Percentiles rank a stretch among this genome's conserved stretches.
phyloP scores from a whole-genome alignment of 2,329 filamentous ascomycete species.

The Cladophialophora exuberans region DNA sequence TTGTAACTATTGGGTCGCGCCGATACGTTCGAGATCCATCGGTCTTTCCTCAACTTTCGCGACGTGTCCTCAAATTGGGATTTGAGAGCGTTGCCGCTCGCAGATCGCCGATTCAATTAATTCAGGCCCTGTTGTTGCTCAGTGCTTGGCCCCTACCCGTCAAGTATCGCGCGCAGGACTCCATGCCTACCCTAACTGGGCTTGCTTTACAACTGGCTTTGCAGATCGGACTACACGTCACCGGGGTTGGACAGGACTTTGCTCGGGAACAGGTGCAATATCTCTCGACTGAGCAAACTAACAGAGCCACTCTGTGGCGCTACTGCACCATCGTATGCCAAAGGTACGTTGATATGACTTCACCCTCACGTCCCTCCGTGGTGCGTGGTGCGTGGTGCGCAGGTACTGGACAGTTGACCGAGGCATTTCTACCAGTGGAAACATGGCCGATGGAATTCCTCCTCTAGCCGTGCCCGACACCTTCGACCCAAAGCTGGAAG shows the following conservation, averaged over 20 bases:
- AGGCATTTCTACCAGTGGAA: neutral
- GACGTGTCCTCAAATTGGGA: slow-evolving; percentile 6
- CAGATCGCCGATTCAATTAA: neutral
- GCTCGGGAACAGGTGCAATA: neutral
- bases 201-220: slow-evolving; percentile 5
- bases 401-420: too few species aligned
- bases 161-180: neutral
- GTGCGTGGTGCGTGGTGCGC: too few species aligned
- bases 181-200: neutral
- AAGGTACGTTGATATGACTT: neutral
- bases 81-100: neutral
- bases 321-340: slow-evolving; percentile 13
- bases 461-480: too few species aligned
- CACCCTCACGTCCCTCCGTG: neutral
- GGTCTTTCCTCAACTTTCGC: slow-evolving; percentile 54
- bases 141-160: slow-evolving; percentile 5
- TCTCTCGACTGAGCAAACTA: neutral
- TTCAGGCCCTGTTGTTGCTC: slow-evolving; percentile 2
- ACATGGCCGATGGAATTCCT: too few species aligned
- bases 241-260: slow-evolving; percentile 10
- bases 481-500: too few species aligned
- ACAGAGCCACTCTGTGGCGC: slow-evolving; percentile 7
- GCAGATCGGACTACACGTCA: slow-evolving; percentile 8
- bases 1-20: slow-evolving; percentile 63
- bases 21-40: slow-evolving; percentile 58